Evolutionary conservation across 176 grass and related monocot genomes (phyloP).

Genomic region (Aegilops speltoides): DNA sequence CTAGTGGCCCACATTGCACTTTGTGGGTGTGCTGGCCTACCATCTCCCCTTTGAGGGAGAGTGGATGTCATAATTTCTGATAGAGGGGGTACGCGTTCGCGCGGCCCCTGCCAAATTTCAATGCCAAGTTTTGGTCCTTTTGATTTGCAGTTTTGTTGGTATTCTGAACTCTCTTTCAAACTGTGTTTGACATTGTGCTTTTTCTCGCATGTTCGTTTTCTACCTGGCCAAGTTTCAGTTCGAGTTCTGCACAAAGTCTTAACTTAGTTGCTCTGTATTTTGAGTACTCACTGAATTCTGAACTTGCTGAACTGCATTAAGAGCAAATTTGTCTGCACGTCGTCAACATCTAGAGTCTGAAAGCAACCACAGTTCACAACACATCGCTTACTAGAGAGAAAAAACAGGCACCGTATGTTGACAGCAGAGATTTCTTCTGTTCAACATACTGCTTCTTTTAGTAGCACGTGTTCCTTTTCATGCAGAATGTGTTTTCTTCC

Average conservation of each 20-base stretch:
- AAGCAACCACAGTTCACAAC: background rate
- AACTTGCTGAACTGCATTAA: background rate
- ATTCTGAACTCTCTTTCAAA: too few relatives aligned
- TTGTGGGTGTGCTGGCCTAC: background rate
- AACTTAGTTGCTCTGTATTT: too few relatives aligned
- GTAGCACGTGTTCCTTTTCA: background rate
- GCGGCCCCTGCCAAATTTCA: conserved; percentile 40
- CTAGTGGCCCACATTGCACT: background rate
- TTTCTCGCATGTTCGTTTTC: too few relatives aligned
- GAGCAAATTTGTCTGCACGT: background rate
- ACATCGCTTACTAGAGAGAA: background rate
- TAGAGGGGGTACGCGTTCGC: conserved; percentile 39
- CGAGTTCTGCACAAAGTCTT: too few relatives aligned
- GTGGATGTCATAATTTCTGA: background rate
- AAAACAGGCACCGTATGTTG: background rate
- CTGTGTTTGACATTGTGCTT: background rate
- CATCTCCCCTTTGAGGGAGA: background rate
- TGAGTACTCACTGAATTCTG: background rate
- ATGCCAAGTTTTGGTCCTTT: background rate
- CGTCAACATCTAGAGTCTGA: background rate
- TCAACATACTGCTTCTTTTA: background rate
- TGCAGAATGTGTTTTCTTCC: background rate
- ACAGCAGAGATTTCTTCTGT: background rate
- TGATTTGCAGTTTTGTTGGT: background rate
- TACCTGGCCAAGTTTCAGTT: background rate